Conservation (phyloP, 257 asterid species). For the Osmanthus fragrans region DNA sequence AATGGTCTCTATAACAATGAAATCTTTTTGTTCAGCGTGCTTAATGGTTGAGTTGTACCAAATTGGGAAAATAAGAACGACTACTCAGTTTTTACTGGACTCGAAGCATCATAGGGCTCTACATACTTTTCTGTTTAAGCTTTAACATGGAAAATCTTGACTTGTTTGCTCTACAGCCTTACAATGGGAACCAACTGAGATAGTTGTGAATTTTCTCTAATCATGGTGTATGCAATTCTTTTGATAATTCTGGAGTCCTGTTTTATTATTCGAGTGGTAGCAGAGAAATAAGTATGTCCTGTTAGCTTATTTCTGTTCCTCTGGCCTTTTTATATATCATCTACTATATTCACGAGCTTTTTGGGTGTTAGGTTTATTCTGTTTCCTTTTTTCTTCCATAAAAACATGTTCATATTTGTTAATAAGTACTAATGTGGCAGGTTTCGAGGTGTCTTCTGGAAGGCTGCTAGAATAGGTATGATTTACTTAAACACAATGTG, state of each 20-base stretch:
- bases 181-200: not conserved
- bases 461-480: constrained; percentile 65
- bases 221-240: not conserved
- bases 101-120: not conserved
- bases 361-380: not conserved
- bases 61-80: not conserved
- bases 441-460: constrained; percentile 63
- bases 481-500: constrained; percentile 11
- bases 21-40: not conserved
- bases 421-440: constrained; percentile 34
- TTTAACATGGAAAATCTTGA: not conserved
- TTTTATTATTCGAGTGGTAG: not conserved
- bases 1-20: no score
- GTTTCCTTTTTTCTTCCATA: not conserved
- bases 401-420: constrained; percentile 13
- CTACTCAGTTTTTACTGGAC: not conserved
- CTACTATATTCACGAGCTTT: not conserved
- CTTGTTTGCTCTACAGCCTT: not conserved
- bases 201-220: not conserved
- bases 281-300: not conserved
- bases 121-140: not conserved
- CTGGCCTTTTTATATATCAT: not conserved
- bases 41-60: not conserved
- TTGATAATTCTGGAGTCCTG: no score
- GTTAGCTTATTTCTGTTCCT: constrained; percentile 7